Conservation (phyloP, 495 filamentous ascomycete genomes). For the Talaromyces borbonicus region DNA sequence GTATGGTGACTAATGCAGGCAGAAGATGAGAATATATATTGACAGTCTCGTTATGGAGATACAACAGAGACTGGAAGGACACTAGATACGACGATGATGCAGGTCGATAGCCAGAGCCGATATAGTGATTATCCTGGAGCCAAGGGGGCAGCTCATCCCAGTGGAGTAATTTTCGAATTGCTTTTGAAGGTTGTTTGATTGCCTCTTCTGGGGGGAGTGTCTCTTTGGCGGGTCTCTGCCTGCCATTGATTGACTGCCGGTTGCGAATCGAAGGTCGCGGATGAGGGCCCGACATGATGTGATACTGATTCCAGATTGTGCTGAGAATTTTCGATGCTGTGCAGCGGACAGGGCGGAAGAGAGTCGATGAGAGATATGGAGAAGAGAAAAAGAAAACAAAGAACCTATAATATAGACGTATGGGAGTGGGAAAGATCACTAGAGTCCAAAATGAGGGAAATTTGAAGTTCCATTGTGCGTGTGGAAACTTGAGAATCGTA, state of each 20-base stretch:
- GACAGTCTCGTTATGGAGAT: conserved; percentile 90
- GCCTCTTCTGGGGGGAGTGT: conserved; percentile 6
- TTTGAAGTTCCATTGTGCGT: background rate
- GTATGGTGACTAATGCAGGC: conserved; percentile 30
- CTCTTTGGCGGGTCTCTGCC: conserved; percentile 1
- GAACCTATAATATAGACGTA: background rate
- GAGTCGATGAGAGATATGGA: conserved; percentile 3
- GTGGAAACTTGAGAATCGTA: too few species aligned
- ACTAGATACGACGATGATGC: conserved; percentile 52
- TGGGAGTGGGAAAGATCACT: background rate
- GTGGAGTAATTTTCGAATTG: conserved; percentile 35
- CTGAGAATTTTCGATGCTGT: too few species aligned
- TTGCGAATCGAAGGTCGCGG: background rate
- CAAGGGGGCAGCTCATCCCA: conserved; percentile 59
- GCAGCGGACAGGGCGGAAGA: too few species aligned
- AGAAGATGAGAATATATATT: conserved; percentile 89
- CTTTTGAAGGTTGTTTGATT: conserved; percentile 20
- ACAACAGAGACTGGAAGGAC: conserved; percentile 55
- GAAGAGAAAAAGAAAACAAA: conserved; percentile 6
- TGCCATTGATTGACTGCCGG: background rate
- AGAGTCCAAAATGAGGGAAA: background rate
- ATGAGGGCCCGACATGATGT: conserved; percentile 3
- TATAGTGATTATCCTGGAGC: conserved; percentile 73
- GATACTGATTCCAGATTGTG: background rate
- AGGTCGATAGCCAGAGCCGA: conserved; percentile 61